Conservation (phyloP, 257 asterid species). For the Jaltomata sinuosa region DNA sequence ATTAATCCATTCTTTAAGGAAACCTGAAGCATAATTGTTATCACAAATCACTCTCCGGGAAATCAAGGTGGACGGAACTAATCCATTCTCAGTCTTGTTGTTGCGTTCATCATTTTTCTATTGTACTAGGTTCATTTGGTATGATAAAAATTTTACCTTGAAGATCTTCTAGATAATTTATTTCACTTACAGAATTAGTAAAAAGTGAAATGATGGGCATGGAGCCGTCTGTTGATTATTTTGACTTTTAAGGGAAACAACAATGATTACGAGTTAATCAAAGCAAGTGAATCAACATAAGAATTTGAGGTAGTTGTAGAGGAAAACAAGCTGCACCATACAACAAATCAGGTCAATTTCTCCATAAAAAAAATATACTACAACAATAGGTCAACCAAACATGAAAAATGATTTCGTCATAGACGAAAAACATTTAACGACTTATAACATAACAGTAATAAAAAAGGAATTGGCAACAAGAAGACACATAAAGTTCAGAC, state of each 20-base stretch:
- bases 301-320: not conserved
- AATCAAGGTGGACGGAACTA: not conserved
- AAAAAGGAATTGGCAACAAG: not conserved
- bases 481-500: slow-evolving; percentile 17
- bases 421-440: not conserved
- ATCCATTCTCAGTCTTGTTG: not conserved
- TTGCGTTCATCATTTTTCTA: not conserved
- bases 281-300: not conserved
- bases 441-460: not conserved
- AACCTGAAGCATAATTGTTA: too few species aligned
- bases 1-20: too few species aligned
- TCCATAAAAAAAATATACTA: too few species aligned
- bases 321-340: too few species aligned
- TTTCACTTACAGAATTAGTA: too few species aligned
- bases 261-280: not conserved
- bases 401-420: not conserved
- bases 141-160: not conserved
- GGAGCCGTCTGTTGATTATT: too few species aligned
- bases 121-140: not conserved
- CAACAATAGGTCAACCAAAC: not conserved
- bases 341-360: too few species aligned
- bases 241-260: not conserved
- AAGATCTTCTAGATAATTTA: too few species aligned
- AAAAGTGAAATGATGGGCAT: too few species aligned
- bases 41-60: not conserved